Evolutionary conservation across 768 basidiomycete species (phyloP).

Genomic region (Kwoniella botswanensis): DNA sequence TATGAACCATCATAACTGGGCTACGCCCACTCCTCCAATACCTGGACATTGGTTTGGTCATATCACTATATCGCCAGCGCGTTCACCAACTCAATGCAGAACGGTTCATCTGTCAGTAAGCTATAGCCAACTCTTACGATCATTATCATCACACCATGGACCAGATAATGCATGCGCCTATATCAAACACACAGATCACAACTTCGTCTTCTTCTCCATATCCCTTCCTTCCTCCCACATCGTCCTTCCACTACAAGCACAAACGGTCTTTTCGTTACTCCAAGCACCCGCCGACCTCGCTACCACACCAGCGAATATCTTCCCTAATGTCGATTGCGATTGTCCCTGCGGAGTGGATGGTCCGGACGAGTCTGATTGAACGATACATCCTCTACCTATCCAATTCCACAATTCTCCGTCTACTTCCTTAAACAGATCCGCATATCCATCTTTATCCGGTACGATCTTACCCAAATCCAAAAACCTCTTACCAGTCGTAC

Average conservation of each 20-base stretch:
- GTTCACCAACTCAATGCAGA: too few species aligned
- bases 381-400: constrained; percentile 55
- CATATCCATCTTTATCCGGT: constrained; percentile 55
- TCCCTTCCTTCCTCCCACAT: constrained; percentile 59
- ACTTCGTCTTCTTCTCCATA: constrained; percentile 48
- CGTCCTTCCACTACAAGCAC: constrained; percentile 57
- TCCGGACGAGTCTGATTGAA: constrained; percentile 36
- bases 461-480: constrained; percentile 39
- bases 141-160: not conserved
- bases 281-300: constrained; percentile 55
- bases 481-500: constrained; percentile 45
- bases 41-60: too few species aligned
- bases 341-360: not conserved
- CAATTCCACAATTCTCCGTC: constrained; percentile 56
- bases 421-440: constrained; percentile 55
- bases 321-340: constrained; percentile 32
- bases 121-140: too few species aligned
- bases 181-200: not conserved
- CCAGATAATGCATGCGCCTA: not conserved
- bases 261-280: constrained; percentile 58
- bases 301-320: constrained; percentile 56
- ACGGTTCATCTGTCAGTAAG: too few species aligned
- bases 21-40: too few species aligned
- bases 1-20: too few species aligned
- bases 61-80: too few species aligned